Evolutionary conservation across 768 basidiomycete species (phyloP), one percentile per base, ranked within the genome.

Genomic region (Boletus rubroflammeus): DNA sequence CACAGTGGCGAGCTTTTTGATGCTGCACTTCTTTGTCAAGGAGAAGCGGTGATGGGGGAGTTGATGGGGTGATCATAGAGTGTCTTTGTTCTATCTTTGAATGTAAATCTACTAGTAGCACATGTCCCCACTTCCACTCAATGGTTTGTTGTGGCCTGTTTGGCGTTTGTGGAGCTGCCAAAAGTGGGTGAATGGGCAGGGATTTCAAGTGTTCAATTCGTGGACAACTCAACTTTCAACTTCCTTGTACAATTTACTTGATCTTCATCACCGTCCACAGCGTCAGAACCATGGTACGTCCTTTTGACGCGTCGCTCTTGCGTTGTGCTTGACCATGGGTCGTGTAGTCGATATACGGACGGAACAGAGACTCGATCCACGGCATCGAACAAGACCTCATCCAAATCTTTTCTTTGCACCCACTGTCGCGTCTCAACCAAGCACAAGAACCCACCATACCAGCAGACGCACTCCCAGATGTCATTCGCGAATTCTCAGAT

Each of bases 21-120:
- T 83, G 44, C 75, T 98, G 26, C 90, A 96, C 65, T 85, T 86
- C 71, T 94, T 85, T 66, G 95, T 98, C 47, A 90, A 89, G 72
- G 95, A 98, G 77, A 78, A 69, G 54, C 69, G 69, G 52, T 69
- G 58, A 69, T 28, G 8, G 26, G 32, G 25, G n/a, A 40, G 55
- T 38, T 26, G 55, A 41, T 43, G 34, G 25, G 11, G 6, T 17
- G 1, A 19, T 13, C 25, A 25, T 58, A 50, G 48, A 50, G 21
- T 29, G 47, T 53, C 5, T 28, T 21, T 19, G 5, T 26, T 6
- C 8, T 25, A 9, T 39, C 29, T 31, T 50, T 21, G 28, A 46
- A 32, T 61, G 13, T 49, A 38, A 3, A 19, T 19, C 36, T 29
- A n/a, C n/a, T n/a, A n/a, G n/a, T n/a, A 31, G 14, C 13, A 15